Percentiles rank a stretch among this genome's conserved stretches.
phyloP scores from a whole-genome alignment of 2,329 filamentous ascomycete species.

The Uncinocarpus reesii region DNA sequence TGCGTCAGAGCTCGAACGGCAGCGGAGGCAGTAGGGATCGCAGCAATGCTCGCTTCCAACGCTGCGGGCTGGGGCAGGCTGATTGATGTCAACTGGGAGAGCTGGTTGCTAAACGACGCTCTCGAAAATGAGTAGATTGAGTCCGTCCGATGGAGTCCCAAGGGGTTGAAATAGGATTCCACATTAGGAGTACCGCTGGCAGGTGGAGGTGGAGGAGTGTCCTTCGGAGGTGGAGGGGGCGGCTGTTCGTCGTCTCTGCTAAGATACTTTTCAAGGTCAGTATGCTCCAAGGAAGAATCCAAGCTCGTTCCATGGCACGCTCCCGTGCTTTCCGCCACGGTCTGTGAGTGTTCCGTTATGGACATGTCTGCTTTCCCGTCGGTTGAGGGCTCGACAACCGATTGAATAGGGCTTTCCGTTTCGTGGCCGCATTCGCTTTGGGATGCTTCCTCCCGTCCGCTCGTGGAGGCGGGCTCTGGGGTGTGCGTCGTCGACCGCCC shows the following conservation, averaged over 20 bases:
- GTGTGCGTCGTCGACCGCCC: constrained; percentile 4
- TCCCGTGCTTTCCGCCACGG: constrained; percentile 14
- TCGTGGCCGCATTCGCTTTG: constrained; percentile 4
- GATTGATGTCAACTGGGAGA: constrained; percentile 83
- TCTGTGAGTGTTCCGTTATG: constrained; percentile 9
- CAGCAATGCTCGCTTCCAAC: constrained; percentile 69
- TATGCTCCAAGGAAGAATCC: constrained; percentile 22
- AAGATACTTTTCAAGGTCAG: constrained; percentile 36
- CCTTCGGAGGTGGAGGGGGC: constrained; percentile 30
- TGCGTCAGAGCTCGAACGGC: constrained; percentile 74
- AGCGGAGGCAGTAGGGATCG: constrained; percentile 74
- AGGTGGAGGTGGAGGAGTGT: constrained; percentile 23
- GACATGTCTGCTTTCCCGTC: constrained; percentile 11
- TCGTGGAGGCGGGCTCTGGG: constrained; percentile 16
- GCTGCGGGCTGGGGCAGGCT: constrained; percentile 77
- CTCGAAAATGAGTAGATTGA: constrained; percentile 92
- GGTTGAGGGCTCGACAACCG: constrained; percentile 12
- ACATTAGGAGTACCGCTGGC: constrained; percentile 21
- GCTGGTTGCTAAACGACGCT: constrained; percentile 83
- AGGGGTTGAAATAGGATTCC: constrained; percentile 38
- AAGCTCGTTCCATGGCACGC: constrained; percentile 16
- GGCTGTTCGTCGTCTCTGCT: constrained; percentile 27
- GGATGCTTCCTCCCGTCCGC: background rate
- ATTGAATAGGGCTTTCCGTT: background rate
- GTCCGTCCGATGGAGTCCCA: constrained; percentile 52